phyloP scores from a whole-genome alignment of 106 monocot genomes.

The Allium fistulosum region DNA sequence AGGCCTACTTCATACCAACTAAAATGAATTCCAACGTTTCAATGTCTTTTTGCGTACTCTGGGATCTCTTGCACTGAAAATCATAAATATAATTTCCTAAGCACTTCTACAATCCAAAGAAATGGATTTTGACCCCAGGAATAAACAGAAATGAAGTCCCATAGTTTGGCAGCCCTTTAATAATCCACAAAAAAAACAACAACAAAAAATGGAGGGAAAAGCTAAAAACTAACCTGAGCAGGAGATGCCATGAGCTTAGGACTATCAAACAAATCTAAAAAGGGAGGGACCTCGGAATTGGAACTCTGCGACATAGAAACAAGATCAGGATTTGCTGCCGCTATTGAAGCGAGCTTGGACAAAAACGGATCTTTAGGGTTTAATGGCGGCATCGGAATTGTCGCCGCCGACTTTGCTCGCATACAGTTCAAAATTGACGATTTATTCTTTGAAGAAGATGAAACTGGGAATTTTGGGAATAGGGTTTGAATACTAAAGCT shows the following conservation, averaged over 20 bases:
- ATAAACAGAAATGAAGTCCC: too few species aligned
- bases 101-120: too few species aligned
- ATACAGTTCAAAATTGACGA: neutral
- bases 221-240: conserved; percentile 40
- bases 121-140: too few species aligned
- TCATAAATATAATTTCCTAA: too few species aligned
- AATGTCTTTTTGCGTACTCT: too few species aligned
- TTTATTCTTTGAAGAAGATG: conserved; percentile 13
- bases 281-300: conserved; percentile 44
- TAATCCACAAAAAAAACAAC: too few species aligned
- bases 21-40: too few species aligned
- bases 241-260: conserved; percentile 89
- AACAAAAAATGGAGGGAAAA: too few species aligned
- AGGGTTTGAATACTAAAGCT: conserved; percentile 1
- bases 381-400: conserved; percentile 35
- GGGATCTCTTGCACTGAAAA: too few species aligned
- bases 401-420: conserved; percentile 5
- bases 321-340: conserved; percentile 39
- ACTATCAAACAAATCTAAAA: conserved; percentile 64
- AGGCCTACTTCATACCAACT: too few species aligned
- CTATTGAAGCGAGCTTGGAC: conserved; percentile 55
- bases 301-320: conserved; percentile 14
- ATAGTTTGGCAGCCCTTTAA: too few species aligned
- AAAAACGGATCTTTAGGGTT: conserved; percentile 70
- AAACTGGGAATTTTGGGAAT: conserved; percentile 2